Evolutionary conservation across 169 alveolate genomes (phyloP), one percentile per base, ranked within the genome.

Genomic region (Plasmodium ovale): DNA sequence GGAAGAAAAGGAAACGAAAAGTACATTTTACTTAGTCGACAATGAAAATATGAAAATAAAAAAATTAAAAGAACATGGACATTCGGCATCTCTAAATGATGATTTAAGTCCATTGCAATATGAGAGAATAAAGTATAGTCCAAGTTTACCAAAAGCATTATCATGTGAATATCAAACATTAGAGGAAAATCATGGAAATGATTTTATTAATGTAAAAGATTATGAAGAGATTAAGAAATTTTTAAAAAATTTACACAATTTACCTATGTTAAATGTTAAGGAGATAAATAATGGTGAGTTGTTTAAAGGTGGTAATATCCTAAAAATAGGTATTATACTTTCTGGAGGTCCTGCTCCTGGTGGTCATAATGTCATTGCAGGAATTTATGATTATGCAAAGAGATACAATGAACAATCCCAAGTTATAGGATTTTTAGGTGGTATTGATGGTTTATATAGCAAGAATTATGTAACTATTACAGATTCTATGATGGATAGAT

Each of bases 301-400:
- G 23, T 89, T 60, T 39, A 87, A 54, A 71, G 92, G 89, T 72
- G 95, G 71, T 33, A 82, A 82, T 82, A 27, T 82, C 1, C 53
- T 96, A 42, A 94, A 95, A 82, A 96, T 98, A 9, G 99, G 99
- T 16, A 96, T 97, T 47, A 99, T 98, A 2, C 94, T 98, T n/a
- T 95, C 98, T 44, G 99, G 99, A 33, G 99, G 99, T 6, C 99
- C 99, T 73, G 99, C 99, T 2, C 99, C 99, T 0, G 99, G 99
- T 27, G 99, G 99, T 1, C 99, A 98, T 92, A 98, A 98, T 88
- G 99, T 98, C 31, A 97, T 98, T 44, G 95, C 98, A 2, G 99
- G 99, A 33, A 94, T 98, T 2, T 98, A 92, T 85, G 99, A 98
- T 74, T 97, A 95, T 89, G 94, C 97, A 53, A 97, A 96, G 73